Conservation (phyloP, 441 rosid genomes). For the Erodium texanum region DNA sequence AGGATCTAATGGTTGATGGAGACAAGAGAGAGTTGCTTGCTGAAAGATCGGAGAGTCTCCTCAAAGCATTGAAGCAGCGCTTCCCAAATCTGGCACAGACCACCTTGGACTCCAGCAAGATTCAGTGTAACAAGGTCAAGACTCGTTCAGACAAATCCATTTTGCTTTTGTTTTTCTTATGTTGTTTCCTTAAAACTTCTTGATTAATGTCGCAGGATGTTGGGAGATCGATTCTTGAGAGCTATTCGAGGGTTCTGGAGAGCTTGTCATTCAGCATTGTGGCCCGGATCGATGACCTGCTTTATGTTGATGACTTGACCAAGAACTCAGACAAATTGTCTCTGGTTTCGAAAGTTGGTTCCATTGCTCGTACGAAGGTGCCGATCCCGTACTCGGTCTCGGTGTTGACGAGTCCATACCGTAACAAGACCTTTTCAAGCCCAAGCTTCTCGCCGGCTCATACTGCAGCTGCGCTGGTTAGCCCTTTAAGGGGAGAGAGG, state of each 20-base stretch:
- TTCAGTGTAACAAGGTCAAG: conserved; percentile 78
- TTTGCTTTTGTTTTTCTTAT: no score
- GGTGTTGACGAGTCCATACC: conserved; percentile 42
- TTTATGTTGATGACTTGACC: conserved; percentile 77
- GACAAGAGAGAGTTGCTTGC: conserved; percentile 79
- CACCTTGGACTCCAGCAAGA: conserved; percentile 87
- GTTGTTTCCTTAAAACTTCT: no score
- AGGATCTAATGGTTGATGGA: conserved; percentile 78
- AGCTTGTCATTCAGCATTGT: conserved; percentile 85
- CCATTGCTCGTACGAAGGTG: conserved; percentile 13
- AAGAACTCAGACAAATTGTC: conserved; percentile 21
- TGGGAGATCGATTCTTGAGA: conserved; percentile 90
- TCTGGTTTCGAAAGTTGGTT: conserved; percentile 31
- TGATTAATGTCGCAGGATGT: conserved; percentile 45
- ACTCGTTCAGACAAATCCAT: background rate
- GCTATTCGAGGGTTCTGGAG: conserved; percentile 91
- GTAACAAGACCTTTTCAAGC: conserved; percentile 43
- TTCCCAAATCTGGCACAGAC: conserved; percentile 94
- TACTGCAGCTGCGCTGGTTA: conserved; percentile 13
- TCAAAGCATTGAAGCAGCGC: conserved; percentile 74
- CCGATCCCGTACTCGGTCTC: conserved; percentile 42
- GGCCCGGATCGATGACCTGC: conserved; percentile 85
- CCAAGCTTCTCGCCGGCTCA: conserved; percentile 64
- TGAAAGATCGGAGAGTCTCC: conserved; percentile 77
- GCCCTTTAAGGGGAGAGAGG: conserved; percentile 48